These are phyloP conservation scores for Vitis labrusca DNA, from an alignment of 164 flowering plant species.

Conservation along the genomic window DNA sequence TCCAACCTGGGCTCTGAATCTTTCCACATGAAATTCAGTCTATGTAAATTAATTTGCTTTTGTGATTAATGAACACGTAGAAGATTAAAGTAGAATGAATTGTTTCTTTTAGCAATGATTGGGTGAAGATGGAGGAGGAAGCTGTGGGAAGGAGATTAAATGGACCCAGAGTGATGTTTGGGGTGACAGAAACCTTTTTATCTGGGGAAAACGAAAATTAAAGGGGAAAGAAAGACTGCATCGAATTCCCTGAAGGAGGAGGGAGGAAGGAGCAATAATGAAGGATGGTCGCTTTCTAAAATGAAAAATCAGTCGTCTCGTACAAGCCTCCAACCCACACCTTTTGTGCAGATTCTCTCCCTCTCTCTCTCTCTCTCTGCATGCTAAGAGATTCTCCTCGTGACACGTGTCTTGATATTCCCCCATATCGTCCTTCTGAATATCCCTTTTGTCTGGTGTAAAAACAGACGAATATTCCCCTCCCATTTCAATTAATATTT, in stretches of 20 bases:
- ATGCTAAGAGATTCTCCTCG: constrained; percentile 37
- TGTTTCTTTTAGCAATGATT: too few relatives aligned
- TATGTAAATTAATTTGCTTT: too few relatives aligned
- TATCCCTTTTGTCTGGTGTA: constrained; percentile 69
- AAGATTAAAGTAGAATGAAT: too few relatives aligned
- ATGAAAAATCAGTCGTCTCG: constrained; percentile 42
- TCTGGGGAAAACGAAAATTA: constrained; percentile 4
- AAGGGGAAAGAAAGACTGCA: constrained; percentile 18
- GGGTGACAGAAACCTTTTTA: constrained; percentile 5
- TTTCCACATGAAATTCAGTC: too few relatives aligned
- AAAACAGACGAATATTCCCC: constrained; percentile 27
- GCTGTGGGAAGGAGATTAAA: too few relatives aligned
- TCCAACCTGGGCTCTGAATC: not conserved
- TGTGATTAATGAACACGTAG: too few relatives aligned
- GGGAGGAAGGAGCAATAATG: constrained; percentile 27
- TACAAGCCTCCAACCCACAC: constrained; percentile 71
- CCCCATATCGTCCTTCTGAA: constrained; percentile 50
- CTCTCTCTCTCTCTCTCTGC: not conserved
- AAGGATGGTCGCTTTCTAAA: constrained; percentile 57
- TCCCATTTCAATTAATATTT: not conserved
- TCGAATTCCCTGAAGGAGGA: constrained; percentile 36
- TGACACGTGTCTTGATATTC: constrained; percentile 54
- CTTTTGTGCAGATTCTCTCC: constrained; percentile 63
- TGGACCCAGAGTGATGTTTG: too few relatives aligned
- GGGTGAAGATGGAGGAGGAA: too few relatives aligned